Conservation (phyloP, 495 filamentous ascomycete species). For the Thermochaetoides thermophila region DNA sequence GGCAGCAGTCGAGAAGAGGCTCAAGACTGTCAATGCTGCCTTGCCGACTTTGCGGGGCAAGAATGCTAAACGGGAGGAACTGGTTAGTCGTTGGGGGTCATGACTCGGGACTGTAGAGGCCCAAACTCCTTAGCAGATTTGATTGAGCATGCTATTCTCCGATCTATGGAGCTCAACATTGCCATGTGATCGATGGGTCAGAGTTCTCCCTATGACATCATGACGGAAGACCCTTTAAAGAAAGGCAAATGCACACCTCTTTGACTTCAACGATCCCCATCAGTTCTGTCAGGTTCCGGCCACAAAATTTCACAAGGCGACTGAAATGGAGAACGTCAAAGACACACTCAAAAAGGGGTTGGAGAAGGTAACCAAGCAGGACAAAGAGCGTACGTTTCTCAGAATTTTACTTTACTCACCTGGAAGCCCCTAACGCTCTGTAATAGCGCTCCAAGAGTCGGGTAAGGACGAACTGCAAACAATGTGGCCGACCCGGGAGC, state of each 20-base stretch:
- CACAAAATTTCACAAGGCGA: too few species aligned
- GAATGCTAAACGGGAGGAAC: constrained; percentile 24
- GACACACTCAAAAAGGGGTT: constrained; percentile 4
- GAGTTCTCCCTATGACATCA: background rate
- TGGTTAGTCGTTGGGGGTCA: constrained; percentile 25
- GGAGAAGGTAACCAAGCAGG: constrained; percentile 3
- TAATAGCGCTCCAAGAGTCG: constrained; percentile 1
- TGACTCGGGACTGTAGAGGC: constrained; percentile 5
- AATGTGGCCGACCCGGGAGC: constrained; percentile 4
- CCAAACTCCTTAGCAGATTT: too few species aligned
- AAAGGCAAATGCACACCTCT: background rate
- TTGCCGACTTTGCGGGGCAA: constrained; percentile 15
- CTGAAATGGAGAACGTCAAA: constrained; percentile 6
- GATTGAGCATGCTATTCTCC: background rate
- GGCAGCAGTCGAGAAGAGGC: constrained; percentile 12
- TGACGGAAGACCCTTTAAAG: background rate
- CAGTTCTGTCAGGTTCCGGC: too few species aligned
- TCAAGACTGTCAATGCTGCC: constrained; percentile 15
- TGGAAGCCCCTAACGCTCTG: background rate
- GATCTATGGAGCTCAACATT: background rate
- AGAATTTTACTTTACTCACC: background rate
- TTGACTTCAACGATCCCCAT: too few species aligned
- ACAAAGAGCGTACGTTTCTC: constrained; percentile 7
- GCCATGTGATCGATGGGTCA: background rate
- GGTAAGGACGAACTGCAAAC: constrained; percentile 3